Base-by-base conservation (phyloP, 305 asterid species). In the Coffea humblotiana region DNA sequence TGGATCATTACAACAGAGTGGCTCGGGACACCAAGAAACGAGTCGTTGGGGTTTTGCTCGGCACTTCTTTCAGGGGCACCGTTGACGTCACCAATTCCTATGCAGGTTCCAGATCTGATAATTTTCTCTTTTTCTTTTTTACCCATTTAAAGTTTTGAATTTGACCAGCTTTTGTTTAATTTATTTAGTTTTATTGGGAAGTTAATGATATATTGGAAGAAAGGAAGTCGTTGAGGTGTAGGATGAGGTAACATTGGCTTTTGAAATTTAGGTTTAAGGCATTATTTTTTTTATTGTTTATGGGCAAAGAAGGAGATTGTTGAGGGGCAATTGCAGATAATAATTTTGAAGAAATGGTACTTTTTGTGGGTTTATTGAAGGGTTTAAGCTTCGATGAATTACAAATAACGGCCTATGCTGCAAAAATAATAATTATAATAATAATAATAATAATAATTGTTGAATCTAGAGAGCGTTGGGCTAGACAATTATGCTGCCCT, bases 11-110 rank as follows among this genome's bases (percentile, higher is more conserved):
- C 89, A 92, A 94, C 29, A 86, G 98, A 40, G 98, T 94, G 71
- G 97, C 98, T 69, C 92, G 96, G 43, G 97, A 94, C 77, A 88
- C 95, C 40, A 87, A 86, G 88, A 92, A 92, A 84, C 95, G 97
- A 61, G 98, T 94, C 69, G 91, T 93, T 11, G 97, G 97, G 35
- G 93, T 94, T 87, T 88, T 93, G 64, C 97, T 94, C 23, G 98
- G 98, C 3, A 86, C 90, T 75, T 93, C 98, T 25, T 87, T 85
- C 56, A 90, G 89, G 84, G 98, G 98, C 85, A 92, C 93, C 60
- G 98, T 94, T 79, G 98, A 94, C 84, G 95, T 94, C 79, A 92
- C 97, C 86, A 93, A 95, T 87, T 90, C 95, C 94, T 93, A 92
- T 71, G 98, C 98, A 52, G 98, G 98, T 94, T 76, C 9, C 86